Evolutionary conservation across 1,284 basidiomycete genomes (phyloP).

Genomic region (Moniliella sp.): DNA sequence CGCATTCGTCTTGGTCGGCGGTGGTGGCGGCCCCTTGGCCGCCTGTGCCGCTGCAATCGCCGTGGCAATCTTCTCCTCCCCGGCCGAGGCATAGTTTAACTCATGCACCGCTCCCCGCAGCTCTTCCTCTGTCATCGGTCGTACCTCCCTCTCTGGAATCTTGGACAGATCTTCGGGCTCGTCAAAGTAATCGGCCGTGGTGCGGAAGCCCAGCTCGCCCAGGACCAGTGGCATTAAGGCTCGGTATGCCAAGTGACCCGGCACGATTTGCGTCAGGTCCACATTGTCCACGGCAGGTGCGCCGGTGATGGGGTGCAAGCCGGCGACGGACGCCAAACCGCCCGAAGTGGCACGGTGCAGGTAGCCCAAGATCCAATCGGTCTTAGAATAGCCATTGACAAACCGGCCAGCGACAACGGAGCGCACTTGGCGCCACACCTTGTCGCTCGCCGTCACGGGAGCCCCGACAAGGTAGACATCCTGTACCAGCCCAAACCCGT

Average conservation of each 20-base stretch:
- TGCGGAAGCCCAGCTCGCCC: slow-evolving; percentile 27
- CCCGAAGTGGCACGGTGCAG: slow-evolving; percentile 29
- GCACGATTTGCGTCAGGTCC: slow-evolving; percentile 29
- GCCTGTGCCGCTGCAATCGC: too few relatives aligned
- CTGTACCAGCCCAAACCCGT: slow-evolving; percentile 29
- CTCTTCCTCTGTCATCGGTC: slow-evolving; percentile 3
- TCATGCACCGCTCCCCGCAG: background rate
- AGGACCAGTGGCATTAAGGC: slow-evolving; percentile 29
- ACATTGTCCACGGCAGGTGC: slow-evolving; percentile 28
- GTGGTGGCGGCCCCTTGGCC: too few relatives aligned
- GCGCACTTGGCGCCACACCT: slow-evolving; percentile 21
- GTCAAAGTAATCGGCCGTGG: slow-evolving; percentile 33
- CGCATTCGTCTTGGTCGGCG: background rate
- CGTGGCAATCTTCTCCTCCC: too few relatives aligned
- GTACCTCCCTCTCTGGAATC: slow-evolving; percentile 24
- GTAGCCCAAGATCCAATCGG: slow-evolving; percentile 32
- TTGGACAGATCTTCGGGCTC: slow-evolving; percentile 28
- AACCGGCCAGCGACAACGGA: slow-evolving; percentile 27
- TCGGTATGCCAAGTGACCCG: slow-evolving; percentile 27
- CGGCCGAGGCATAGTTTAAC: too few relatives aligned
- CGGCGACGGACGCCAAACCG: slow-evolving; percentile 27
- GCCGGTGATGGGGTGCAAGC: slow-evolving; percentile 24
- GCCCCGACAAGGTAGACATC: slow-evolving; percentile 33
- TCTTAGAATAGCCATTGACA: slow-evolving; percentile 24
- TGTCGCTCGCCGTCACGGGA: slow-evolving; percentile 24